phyloP scores from a whole-genome alignment of 306 rosid genomes.

The Medicago arabica region DNA sequence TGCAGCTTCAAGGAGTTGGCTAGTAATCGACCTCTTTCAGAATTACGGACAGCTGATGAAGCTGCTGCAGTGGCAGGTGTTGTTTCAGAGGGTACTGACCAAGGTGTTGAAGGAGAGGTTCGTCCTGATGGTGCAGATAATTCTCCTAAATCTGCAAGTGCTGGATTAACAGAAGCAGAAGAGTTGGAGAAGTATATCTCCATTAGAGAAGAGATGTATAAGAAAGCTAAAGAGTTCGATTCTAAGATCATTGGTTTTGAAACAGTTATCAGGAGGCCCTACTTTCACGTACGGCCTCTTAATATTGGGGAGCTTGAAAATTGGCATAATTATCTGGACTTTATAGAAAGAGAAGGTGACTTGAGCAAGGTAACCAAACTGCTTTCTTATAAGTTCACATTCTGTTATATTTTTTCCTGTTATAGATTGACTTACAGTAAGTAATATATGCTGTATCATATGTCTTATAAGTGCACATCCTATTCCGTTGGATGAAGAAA shows the following conservation, averaged over 20 bases:
- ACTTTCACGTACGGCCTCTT: constrained; percentile 96
- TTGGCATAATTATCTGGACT: constrained; percentile 95
- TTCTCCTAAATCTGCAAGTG: constrained; percentile 81
- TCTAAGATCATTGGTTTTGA: constrained; percentile 99
- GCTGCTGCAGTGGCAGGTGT: constrained; percentile 57
- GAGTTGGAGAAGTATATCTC: constrained; percentile 99
- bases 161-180: constrained; percentile 94
- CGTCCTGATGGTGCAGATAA: constrained; percentile 59
- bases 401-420: constrained; percentile 53
- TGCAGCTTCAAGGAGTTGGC: constrained; percentile 95
- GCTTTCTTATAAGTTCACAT: constrained; percentile 46
- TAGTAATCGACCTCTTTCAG: constrained; percentile 83
- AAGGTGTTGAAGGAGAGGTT: constrained; percentile 67
- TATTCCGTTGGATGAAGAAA: constrained; percentile 96
- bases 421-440: constrained; percentile 77
- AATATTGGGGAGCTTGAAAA: constrained; percentile 95
- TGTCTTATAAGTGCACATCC: constrained; percentile 71
- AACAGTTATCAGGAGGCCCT: constrained; percentile 98
- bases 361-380: constrained; percentile 82
- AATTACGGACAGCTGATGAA: constrained; percentile 77
- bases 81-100: constrained; percentile 58
- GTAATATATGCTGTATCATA: constrained; percentile 77
- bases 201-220: constrained; percentile 96
- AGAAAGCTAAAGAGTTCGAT: constrained; percentile 98
- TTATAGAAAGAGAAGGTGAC: constrained; percentile 93